These are phyloP conservation scores for Aspergillus sclerotiicarbonarius DNA, from an alignment of 495 filamentous ascomycete species.

Conservation along the genomic window DNA sequence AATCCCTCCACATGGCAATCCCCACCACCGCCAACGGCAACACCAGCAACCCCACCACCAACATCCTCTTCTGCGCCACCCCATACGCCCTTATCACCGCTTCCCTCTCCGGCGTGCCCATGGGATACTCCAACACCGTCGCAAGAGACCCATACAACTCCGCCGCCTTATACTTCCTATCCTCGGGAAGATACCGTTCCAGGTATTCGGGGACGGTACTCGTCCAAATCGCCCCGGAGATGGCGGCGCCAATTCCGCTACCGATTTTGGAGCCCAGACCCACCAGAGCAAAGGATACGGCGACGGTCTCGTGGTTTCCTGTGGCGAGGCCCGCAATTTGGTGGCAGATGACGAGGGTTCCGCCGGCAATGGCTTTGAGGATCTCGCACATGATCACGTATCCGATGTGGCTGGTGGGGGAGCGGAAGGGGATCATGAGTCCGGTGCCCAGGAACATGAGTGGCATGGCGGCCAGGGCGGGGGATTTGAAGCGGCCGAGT, in stretches of 20 bases:
- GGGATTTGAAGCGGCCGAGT: slow-evolving; percentile 53
- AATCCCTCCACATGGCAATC: slow-evolving; percentile 14
- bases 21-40: slow-evolving; percentile 31
- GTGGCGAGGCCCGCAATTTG: slow-evolving; percentile 68
- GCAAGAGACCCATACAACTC: slow-evolving; percentile 52
- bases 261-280: slow-evolving; percentile 61
- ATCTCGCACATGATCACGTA: slow-evolving; percentile 71
- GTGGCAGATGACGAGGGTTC: slow-evolving; percentile 56
- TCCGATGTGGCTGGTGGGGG: slow-evolving; percentile 51
- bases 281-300: slow-evolving; percentile 62
- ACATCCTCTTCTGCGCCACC: slow-evolving; percentile 51
- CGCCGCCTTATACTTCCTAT: slow-evolving; percentile 28
- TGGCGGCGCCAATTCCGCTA: slow-evolving; percentile 58
- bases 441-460: slow-evolving; percentile 53
- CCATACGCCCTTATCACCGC: slow-evolving; percentile 58
- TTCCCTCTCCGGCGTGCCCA: slow-evolving; percentile 45
- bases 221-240: slow-evolving; percentile 66
- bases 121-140: slow-evolving; percentile 49
- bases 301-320: slow-evolving; percentile 60
- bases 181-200: slow-evolving; percentile 52
- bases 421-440: slow-evolving; percentile 66
- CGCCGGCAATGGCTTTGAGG: slow-evolving; percentile 62
- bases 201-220: slow-evolving; percentile 55
- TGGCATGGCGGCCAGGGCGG: slow-evolving; percentile 55
- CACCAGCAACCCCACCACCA: slow-evolving; percentile 38